phyloP scores from a whole-genome alignment of 1,139 yeast species.

The Suhomyces guaymorum region DNA sequence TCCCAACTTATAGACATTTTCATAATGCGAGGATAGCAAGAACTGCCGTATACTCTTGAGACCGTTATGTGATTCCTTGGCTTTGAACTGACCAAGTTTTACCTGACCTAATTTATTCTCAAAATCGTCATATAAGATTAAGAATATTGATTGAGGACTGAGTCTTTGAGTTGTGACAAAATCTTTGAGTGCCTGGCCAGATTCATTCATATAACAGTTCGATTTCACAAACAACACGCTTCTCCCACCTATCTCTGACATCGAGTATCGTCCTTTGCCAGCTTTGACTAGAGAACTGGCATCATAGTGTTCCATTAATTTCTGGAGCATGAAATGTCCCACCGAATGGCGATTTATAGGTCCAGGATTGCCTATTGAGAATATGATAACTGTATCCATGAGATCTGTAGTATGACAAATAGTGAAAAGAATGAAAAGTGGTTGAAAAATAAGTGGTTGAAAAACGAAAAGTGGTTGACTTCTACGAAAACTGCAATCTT shows the following conservation, averaged over 20 bases:
- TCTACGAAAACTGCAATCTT: not conserved
- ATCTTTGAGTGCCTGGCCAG: slow-evolving; percentile 31
- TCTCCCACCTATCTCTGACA: slow-evolving; percentile 19
- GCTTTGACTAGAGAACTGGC: slow-evolving; percentile 26
- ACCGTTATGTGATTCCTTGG: slow-evolving; percentile 47
- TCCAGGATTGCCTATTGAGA: slow-evolving; percentile 50
- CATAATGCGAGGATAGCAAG: slow-evolving; percentile 3
- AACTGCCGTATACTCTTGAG: slow-evolving; percentile 27
- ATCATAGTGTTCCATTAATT: slow-evolving; percentile 27
- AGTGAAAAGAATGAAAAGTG: too few relatives aligned
- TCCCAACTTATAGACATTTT: slow-evolving; percentile 33
- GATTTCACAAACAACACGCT: slow-evolving; percentile 37
- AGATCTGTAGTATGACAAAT: too few relatives aligned
- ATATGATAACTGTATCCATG: slow-evolving; percentile 24
- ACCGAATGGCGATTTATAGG: slow-evolving; percentile 40
- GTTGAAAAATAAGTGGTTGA: too few relatives aligned
- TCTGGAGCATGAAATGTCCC: slow-evolving; percentile 40
- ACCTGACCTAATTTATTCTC: slow-evolving; percentile 34
- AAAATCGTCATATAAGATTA: slow-evolving; percentile 45
- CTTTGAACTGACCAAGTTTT: slow-evolving; percentile 30
- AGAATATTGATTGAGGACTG: slow-evolving; percentile 17
- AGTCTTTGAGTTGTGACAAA: slow-evolving; percentile 24
- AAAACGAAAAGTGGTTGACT: too few relatives aligned
- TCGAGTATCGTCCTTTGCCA: slow-evolving; percentile 25
- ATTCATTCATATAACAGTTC: slow-evolving; percentile 45